phyloP scores from a whole-genome alignment of 768 basidiomycete species.

The Lactarius evosmus region DNA sequence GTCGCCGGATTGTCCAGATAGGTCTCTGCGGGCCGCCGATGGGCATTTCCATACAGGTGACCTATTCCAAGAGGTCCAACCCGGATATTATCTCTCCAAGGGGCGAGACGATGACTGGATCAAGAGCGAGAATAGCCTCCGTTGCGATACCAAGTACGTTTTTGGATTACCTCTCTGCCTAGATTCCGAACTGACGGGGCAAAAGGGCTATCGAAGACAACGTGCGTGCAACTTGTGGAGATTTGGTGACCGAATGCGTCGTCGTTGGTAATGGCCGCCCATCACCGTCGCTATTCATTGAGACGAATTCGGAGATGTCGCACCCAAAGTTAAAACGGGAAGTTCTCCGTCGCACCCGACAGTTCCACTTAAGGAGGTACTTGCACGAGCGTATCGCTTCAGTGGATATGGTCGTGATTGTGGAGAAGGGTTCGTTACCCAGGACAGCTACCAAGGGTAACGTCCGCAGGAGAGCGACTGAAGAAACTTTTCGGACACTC shows the following conservation, averaged over 20 bases:
- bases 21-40: slow-evolving; percentile 53
- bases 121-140: slow-evolving; percentile 72
- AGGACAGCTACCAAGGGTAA: slow-evolving; percentile 81
- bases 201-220: slow-evolving; percentile 73
- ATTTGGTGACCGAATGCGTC: slow-evolving; percentile 67
- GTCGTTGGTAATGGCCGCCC: slow-evolving; percentile 76
- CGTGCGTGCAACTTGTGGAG: slow-evolving; percentile 58
- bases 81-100: slow-evolving; percentile 59
- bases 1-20: slow-evolving; percentile 67
- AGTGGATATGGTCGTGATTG: slow-evolving; percentile 62
- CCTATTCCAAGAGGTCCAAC: slow-evolving; percentile 62
- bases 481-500: slow-evolving; percentile 55
- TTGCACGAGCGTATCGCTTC: slow-evolving; percentile 74
- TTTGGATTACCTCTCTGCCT: neutral
- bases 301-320: slow-evolving; percentile 50
- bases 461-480: slow-evolving; percentile 72
- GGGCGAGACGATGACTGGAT: slow-evolving; percentile 86
- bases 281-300: slow-evolving; percentile 73
- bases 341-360: slow-evolving; percentile 67
- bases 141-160: slow-evolving; percentile 69
- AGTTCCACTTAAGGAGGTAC: slow-evolving; percentile 72
- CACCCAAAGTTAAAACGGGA: slow-evolving; percentile 61
- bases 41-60: slow-evolving; percentile 81
- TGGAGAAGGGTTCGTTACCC: slow-evolving; percentile 62
- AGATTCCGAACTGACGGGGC: neutral